These are phyloP conservation scores for Blastomyces parvus DNA, from an alignment of 2,329 filamentous ascomycete species.

Conservation along the genomic window DNA sequence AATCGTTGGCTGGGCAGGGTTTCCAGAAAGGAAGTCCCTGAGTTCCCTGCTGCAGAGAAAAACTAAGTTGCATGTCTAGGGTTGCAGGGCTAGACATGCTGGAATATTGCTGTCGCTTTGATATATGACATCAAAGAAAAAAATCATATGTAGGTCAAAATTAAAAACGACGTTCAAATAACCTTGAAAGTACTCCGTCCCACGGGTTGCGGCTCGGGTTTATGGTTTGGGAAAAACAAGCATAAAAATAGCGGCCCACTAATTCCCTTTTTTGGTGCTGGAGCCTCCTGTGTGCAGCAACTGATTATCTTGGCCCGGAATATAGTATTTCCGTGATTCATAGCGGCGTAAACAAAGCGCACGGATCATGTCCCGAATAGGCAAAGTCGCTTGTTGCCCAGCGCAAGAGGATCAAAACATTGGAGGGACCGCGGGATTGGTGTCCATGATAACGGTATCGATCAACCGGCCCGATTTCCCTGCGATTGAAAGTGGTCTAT, in stretches of 20 bases:
- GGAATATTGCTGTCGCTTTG: not conserved
- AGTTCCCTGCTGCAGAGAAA: not conserved
- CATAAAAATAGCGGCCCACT: constrained; percentile 4
- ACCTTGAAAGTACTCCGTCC: not conserved
- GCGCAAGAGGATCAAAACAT: not conserved
- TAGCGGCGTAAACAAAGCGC: constrained; percentile 13
- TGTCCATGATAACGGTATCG: not conserved
- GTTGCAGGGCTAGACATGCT: not conserved
- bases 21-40: not conserved
- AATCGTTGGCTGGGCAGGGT: not conserved
- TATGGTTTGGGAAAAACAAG: not conserved
- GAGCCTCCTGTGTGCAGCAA: not conserved
- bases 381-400: not conserved
- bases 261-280: not conserved
- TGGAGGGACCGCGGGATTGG: not conserved
- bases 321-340: constrained; percentile 1
- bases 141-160: not conserved
- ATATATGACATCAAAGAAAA: not conserved
- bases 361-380: constrained; percentile 10
- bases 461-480: not conserved
- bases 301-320: not conserved
- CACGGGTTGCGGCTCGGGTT: not conserved
- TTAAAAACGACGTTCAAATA: not conserved
- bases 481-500: not conserved
- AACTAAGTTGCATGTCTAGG: not conserved